Evolutionary conservation across 495 filamentous ascomycete species (phyloP).

Genomic region (Talaromyces adpressus): DNA sequence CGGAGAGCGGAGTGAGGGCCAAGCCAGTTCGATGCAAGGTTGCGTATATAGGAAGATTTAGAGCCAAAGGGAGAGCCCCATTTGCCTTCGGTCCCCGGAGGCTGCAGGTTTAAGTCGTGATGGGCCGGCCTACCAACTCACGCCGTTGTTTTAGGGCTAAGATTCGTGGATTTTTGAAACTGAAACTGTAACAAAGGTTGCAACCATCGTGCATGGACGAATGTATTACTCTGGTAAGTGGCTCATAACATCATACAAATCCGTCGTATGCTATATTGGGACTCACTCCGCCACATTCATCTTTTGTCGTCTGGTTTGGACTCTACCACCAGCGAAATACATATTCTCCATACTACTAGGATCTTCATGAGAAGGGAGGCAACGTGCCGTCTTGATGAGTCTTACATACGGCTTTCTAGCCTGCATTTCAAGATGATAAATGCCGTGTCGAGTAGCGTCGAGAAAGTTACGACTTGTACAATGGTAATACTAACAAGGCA

Average conservation of each 20-base stretch:
- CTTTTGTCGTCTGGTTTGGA: too few relatives aligned
- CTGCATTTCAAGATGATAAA: neutral
- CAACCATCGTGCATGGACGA: too few relatives aligned
- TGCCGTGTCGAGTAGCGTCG: neutral
- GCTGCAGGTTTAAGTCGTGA: neutral
- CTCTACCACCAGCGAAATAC: neutral
- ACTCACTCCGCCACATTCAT: too few relatives aligned
- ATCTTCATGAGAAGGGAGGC: neutral
- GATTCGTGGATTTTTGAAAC: too few relatives aligned
- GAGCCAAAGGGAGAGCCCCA: neutral
- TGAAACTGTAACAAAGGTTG: too few relatives aligned
- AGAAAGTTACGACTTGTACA: neutral
- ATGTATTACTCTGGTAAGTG: too few relatives aligned
- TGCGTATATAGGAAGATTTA: neutral
- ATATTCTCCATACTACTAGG: neutral
- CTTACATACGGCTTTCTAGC: neutral
- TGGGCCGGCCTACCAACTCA: neutral
- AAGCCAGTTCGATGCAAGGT: neutral
- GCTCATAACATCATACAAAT: too few relatives aligned
- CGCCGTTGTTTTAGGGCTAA: too few relatives aligned
- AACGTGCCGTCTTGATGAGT: neutral
- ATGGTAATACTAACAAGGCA: neutral
- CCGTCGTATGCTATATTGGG: too few relatives aligned
- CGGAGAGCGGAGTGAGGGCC: neutral
- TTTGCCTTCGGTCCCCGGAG: neutral